Conservation (phyloP, 1,284 basidiomycete species). For the Apiotrichum brassicae region DNA sequence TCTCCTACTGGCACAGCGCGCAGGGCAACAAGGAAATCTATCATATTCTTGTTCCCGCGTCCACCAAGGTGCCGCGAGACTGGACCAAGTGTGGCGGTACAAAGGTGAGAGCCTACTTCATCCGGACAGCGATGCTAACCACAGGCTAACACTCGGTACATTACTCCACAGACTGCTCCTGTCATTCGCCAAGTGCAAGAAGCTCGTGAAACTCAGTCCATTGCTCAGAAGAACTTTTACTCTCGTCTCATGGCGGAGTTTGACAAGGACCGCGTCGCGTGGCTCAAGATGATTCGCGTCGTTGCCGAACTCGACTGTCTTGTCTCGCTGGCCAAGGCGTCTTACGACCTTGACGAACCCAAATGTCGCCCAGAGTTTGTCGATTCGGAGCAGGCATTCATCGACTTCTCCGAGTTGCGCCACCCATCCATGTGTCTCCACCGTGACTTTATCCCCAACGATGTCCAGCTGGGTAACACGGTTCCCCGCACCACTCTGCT, state of each 20-base stretch:
- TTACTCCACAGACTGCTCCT: constrained; percentile 63
- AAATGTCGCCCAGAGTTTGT: constrained; percentile 84
- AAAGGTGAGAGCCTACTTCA: constrained; percentile 54
- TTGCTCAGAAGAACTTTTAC: constrained; percentile 74
- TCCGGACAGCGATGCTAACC: constrained; percentile 47
- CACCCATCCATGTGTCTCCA: constrained; percentile 76
- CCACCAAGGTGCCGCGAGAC: constrained; percentile 64
- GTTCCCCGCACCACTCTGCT: constrained; percentile 75
- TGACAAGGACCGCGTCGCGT: constrained; percentile 70
- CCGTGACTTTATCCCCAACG: constrained; percentile 86
- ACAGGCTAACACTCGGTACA: constrained; percentile 59
- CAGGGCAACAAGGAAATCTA: constrained; percentile 86
- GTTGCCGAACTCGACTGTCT: constrained; percentile 89
- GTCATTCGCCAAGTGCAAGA: constrained; percentile 79
- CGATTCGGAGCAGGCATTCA: constrained; percentile 66
- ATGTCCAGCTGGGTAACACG: constrained; percentile 68
- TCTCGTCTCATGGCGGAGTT: constrained; percentile 75
- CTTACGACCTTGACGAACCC: constrained; percentile 82
- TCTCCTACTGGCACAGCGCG: constrained; percentile 77
- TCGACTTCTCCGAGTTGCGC: constrained; percentile 73
- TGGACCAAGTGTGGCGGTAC: constrained; percentile 81
- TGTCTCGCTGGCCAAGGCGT: constrained; percentile 85
- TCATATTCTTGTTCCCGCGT: constrained; percentile 63
- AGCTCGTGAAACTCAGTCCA: constrained; percentile 75
- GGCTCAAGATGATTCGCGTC: constrained; percentile 65